phyloP scores from a whole-genome alignment of 495 filamentous ascomycete genomes.

The Talaromyces liani region DNA sequence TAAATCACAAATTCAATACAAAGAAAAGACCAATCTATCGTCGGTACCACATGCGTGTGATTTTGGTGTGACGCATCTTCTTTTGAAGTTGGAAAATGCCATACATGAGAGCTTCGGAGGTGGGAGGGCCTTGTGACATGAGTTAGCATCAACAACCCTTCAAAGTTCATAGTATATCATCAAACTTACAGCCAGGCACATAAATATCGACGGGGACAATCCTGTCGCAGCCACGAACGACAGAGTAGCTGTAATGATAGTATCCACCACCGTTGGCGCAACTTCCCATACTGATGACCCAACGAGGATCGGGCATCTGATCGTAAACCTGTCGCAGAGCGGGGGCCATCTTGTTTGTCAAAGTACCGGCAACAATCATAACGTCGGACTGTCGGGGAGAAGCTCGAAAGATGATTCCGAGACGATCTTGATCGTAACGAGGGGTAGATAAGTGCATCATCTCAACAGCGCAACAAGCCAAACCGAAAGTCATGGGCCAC shows the following conservation, averaged over 20 bases:
- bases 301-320: conserved; percentile 95
- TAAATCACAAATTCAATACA: conserved; percentile 3
- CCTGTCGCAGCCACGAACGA: conserved; percentile 85
- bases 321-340: conserved; percentile 93
- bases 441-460: conserved; percentile 99
- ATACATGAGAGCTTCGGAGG: conserved; percentile 88
- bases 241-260: conserved; percentile 94
- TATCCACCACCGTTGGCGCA: conserved; percentile 96
- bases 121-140: conserved; percentile 55
- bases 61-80: conserved; percentile 79
- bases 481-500: conserved; percentile 97
- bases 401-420: conserved; percentile 96
- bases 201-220: conserved; percentile 96
- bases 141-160: conserved; percentile 12
- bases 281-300: conserved; percentile 89
- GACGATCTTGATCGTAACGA: conserved; percentile 90
- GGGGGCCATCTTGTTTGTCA: conserved; percentile 98
- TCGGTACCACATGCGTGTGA: conserved; percentile 47
- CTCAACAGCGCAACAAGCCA: conserved; percentile 93
- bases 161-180: not conserved
- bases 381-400: conserved; percentile 93
- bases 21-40: conserved; percentile 13
- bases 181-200: conserved; percentile 71
- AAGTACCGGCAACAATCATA: conserved; percentile 94
- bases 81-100: conserved; percentile 89